phyloP scores from a whole-genome alignment of 495 filamentous ascomycete genomes.

The Arthonia radiata region DNA sequence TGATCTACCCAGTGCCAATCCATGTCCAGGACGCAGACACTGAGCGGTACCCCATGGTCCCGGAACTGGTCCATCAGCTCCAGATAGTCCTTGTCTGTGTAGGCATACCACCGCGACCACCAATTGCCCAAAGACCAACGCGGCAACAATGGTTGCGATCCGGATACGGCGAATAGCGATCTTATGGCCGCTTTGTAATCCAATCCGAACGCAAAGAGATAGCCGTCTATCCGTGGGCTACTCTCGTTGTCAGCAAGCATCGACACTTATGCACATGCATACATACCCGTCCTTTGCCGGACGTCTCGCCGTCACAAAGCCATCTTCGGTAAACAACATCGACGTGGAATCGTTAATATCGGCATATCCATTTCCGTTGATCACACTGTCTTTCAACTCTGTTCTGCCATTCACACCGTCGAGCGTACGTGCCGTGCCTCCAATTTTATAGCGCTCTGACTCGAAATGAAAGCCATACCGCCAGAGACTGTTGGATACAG shows the following conservation, averaged over 20 bases:
- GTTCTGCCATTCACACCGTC: slow-evolving; percentile 25
- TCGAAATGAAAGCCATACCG: slow-evolving; percentile 22
- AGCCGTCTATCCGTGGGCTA: slow-evolving; percentile 30
- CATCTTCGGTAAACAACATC: slow-evolving; percentile 28
- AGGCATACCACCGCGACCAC: slow-evolving; percentile 35
- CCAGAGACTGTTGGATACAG: slow-evolving; percentile 17
- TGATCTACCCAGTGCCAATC: slow-evolving; percentile 32
- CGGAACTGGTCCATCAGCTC: slow-evolving; percentile 24
- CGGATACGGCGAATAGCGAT: slow-evolving; percentile 29
- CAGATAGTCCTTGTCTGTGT: slow-evolving; percentile 24
- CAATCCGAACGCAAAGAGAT: slow-evolving; percentile 29
- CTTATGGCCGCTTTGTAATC: slow-evolving; percentile 28
- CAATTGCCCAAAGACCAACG: slow-evolving; percentile 35
- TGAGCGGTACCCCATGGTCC: slow-evolving; percentile 22
- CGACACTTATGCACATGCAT: too few relatives aligned
- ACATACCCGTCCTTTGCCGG: too few relatives aligned
- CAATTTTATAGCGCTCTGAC: slow-evolving; percentile 18
- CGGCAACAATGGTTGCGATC: slow-evolving; percentile 27
- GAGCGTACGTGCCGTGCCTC: slow-evolving; percentile 28
- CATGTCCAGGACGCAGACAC: slow-evolving; percentile 33
- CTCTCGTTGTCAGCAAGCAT: too few relatives aligned
- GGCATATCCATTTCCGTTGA: slow-evolving; percentile 21
- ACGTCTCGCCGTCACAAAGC: slow-evolving; percentile 19
- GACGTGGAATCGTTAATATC: slow-evolving; percentile 28
- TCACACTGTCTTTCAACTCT: slow-evolving; percentile 21